Base-by-base conservation (phyloP, 208 protist species). In the Wallacemonas sp. region DNA sequence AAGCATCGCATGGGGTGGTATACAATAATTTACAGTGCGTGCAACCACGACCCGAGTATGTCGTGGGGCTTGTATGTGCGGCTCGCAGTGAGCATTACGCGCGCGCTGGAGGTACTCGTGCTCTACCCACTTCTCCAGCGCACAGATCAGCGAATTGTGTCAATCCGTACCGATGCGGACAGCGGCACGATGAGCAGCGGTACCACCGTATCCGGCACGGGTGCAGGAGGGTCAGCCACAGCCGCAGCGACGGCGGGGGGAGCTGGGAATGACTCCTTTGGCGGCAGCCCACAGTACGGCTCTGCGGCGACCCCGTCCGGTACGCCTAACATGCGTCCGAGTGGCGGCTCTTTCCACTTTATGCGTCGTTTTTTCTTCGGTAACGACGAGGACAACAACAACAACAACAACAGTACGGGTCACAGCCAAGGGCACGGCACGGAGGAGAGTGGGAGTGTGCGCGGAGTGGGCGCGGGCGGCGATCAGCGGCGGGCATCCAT, bases 1-100 rank as follows among this genome's bases (percentile, higher is more conserved):
- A 78, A 80, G 46, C 66, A 88, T 62, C 77, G 75, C 39, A 94
- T 94, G 88, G 75, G 68, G 28, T 94, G 82, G 83, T 88, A 93
- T 66, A 73, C 83, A 1, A 62, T 74, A 28, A 78, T 93, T 44
- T 93, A 93, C 68, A 81, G 79, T 58, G 74, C 67, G 12, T 93
- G 86, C 71, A 77, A 72, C 70, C 69, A 72, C 22, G 59, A 80
- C 58, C 80, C 81, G 0, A 51, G 55, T 54, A 88, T 78, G 34
- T 88, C 79, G 5, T 69, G 74, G 15, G 74, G 82, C 27, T 67
- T 94, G 8, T 91, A 91, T 56, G 38, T 75, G 17, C 79, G 70
- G 17, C 65, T 94, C 8, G 73, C 72, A 1, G 59, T 77, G 1
- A 77, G 79, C 47, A 47, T 94, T 14, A 34, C 85, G 15, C 77